Evolutionary conservation across 2,329 filamentous ascomycete species (phyloP), one percentile per base, ranked within the genome.

Genomic region (Helotiales sp.): DNA sequence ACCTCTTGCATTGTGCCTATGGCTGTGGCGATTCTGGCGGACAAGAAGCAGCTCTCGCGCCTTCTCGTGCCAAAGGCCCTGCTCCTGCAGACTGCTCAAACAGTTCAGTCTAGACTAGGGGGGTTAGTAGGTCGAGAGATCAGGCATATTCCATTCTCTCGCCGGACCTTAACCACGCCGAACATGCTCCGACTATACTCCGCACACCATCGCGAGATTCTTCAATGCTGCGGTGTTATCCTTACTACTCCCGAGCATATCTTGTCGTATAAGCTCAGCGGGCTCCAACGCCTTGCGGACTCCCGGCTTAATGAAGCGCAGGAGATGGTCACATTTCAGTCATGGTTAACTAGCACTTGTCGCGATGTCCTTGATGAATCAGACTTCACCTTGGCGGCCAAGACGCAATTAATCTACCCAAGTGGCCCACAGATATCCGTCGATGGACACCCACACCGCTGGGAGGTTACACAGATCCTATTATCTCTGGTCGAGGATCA

Each of bases 1-100:
- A 88, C 86, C 0, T 86, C 84, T 0, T 82, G 81, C 60, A 85
- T 87, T 30, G 81, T 87, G 10, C 86, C 85, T 0, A 85, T 87
- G 81, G 83, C 79, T 0, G 79, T 82, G 0, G 78, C 80, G 0
- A 68, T 80, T 0, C 75, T 87, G 0, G 84, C 85, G 0, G 77
- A 87, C 68, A 75, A 78, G 0, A 74, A 70, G 10, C 66, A 69
- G 6, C 72, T 87, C 0, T 74, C 78, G 0, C 76, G 85, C 4
- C 75, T 85, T 0, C 67, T 85, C 2, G 80, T 85, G 1, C 80
- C 80, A 0, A 80, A 81, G 60, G 74, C 82, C 1, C 74, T 85
- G 13, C 74, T 83, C 0, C 72, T 80, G 3, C 82, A 84, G 69
- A 83, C 82, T 26, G 81, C 79, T 0, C 79, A 84, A 62, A 75